Conservation (phyloP, 306 rosid genomes). For the Citrullus amarus region DNA sequence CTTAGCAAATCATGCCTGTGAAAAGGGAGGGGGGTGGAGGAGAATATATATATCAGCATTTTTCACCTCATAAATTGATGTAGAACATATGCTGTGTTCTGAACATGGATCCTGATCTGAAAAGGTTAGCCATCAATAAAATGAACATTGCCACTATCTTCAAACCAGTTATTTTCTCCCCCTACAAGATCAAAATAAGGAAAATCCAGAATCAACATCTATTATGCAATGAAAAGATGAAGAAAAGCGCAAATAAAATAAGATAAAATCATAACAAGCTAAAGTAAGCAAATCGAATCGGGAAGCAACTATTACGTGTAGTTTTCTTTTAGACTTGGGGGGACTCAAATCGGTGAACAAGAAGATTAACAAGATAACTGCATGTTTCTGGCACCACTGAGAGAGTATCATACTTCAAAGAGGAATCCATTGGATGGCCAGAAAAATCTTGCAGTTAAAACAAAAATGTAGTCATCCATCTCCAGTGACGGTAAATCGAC, state of each 20-base stretch:
- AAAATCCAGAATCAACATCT: neutral
- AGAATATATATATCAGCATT: neutral
- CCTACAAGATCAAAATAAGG: constrained; percentile 2
- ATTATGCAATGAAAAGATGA: neutral
- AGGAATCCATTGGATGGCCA: neutral
- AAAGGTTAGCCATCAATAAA: neutral
- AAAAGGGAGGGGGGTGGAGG: too few species aligned
- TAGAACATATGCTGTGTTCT: neutral
- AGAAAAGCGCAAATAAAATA: neutral
- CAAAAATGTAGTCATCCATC: neutral
- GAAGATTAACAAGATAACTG: constrained; percentile 6
- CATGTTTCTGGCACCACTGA: neutral
- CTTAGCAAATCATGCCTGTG: neutral
- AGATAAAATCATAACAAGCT: neutral
- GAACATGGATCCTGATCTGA: neutral
- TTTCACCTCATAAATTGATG: neutral
- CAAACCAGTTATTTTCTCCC: neutral
- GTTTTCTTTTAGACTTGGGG: neutral
- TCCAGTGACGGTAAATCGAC: constrained; percentile 1
- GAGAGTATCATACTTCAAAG: neutral
- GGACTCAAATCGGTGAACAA: neutral
- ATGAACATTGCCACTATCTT: neutral
- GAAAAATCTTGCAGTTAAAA: constrained; percentile 5
- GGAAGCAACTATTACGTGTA: constrained; percentile 1
- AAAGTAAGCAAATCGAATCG: neutral